Base-by-base conservation (phyloP, 345 rosid genomes). In the Moricandia moricandioides region DNA sequence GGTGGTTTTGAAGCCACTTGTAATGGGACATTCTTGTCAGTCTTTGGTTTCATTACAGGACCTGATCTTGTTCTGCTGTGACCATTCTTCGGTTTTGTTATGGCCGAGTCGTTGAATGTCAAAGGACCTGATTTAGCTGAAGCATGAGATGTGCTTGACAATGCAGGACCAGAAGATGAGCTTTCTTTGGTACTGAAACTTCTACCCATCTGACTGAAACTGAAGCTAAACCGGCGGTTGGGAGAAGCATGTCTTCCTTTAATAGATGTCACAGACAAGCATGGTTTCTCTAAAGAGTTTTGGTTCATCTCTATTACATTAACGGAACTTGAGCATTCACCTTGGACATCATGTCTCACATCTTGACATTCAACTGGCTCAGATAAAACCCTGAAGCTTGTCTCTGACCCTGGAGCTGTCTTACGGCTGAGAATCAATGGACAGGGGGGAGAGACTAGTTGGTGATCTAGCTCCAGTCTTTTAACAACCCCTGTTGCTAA, bases 181-280 rank as follows among this genome's bases (percentile, higher is more conserved):
- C 88, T 83, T 71, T 94, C 98, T 75, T 88, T 94, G 37, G 84
- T 84, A 74, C 97, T 94, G 75, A 88, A 87, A 83, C 97, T 94
- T 84, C 93, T 88, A 65, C 89, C 65, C 83, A 88, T 80, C 63
- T 81, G 85, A 71, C 93, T 77, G 43, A 91, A 84, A 85, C 91
- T 91, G 82, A 94, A 90, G 89, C 95, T 88, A 79, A 87, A 89
- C 56, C 97, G 82, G 18, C 82, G 78, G 81, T 75, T 88, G 18
- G 95, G 88, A 49, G 95, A 87, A n/a, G 82, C 73, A 63, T 78
- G 80, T 78, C 91, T 85, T 77, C 76, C 79, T 79, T 74, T 87
- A 82, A 84, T 70, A 82, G 87, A 71, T 84, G 47, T 39, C 47
- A 39, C 81, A 43, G 79, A 62, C 27, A 34, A 35, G 66, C 72